Base-by-base conservation (phyloP, 352 stramenopile species). In the Blastocystis sp. region DNA sequence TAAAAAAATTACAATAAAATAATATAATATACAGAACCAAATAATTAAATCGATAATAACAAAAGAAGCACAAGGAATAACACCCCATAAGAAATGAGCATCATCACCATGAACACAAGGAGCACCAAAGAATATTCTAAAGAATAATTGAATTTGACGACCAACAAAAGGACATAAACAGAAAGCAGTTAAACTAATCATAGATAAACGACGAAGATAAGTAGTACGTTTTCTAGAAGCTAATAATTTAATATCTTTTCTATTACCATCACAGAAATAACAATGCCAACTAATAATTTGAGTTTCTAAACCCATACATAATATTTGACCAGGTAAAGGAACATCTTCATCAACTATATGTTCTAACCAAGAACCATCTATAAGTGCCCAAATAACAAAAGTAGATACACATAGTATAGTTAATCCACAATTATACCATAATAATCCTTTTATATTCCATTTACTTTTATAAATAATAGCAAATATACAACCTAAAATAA, bases 161-260 rank as follows among this genome's bases (percentile, higher is more conserved):
- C 23, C 49, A 13, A 59, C 33, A 36, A 36, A 59, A 5, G 36
- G 19, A 2, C 49, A 36, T 24, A 59, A 33, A 27, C 49, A 59
- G 36, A 59, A 59, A 24, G 49, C 49, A 19, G 49, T 59, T 36
- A 59, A 40, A 23, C 49, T 59, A 11, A 59, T n/a, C 49, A 59
- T 59, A 21, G 36, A 24, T 13, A 59, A 31, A 16, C 49, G 49
- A 18, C 46, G 33, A 28, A 41, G 43, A 31, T 41, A 59, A 11
- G 33, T 54, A 19, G 21, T 27, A 11, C 49, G 33, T 21, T 49
- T 54, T 3, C 49, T 36, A 6, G 49, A 59, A 16, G 27, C 35
- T 11, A 41, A 28, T 27, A 36, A 35, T 27, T 59, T 59, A 16
- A 35, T 25, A 18, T 28, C 4, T 2, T 9, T 10, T 6, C 49